Evolutionary conservation across 345 rosid species (phyloP), one percentile per base, ranked within the genome.

Genomic region (Clausena lansium): DNA sequence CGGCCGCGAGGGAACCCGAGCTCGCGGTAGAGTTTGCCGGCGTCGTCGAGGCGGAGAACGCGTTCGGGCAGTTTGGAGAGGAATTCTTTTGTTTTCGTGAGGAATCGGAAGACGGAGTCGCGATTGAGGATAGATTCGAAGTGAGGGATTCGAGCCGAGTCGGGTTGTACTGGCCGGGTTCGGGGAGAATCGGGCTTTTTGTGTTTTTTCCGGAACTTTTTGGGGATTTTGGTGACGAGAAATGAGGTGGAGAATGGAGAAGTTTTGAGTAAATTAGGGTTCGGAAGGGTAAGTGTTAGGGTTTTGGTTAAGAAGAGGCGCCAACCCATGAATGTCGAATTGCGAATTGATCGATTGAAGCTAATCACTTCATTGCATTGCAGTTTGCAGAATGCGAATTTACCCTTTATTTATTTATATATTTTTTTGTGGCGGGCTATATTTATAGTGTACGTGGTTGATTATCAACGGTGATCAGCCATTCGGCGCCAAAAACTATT

Each of bases 21-120:
- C 81, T 93, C 93, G 50, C 85, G 96, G 85, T 92, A 76, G 62
- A 93, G 93, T 84, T 89, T 95, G 11, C 98, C 93, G 54, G 96
- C 96, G 78, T 91, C 97, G 7, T 87, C 93, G 36, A 92, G 89
- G 47, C 75, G 95, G 87, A 95, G 92, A 71, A 90, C 83, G 45
- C 76, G 88, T 15, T 90, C 88, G 6, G 92, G 93, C 71, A 89
- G 92, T 59, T 86, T 87, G 76, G 92, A 83, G 83, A 93, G 90
- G 88, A 87, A 90, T 20, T 83, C 87, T 67, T 87, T 88, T 80
- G 94, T 82, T 3, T 87, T 83, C 78, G 77, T 86, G 38, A 95
- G 89, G 76, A 95, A 95, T 10, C 93, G 86, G 85, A 91, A 88
- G 85, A 38, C 83, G 52, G 93, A 71, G 79, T 92, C 94, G 67